Evolutionary conservation across 495 filamentous ascomycete genomes (phyloP).

Genomic region (Penicillium soppii): DNA sequence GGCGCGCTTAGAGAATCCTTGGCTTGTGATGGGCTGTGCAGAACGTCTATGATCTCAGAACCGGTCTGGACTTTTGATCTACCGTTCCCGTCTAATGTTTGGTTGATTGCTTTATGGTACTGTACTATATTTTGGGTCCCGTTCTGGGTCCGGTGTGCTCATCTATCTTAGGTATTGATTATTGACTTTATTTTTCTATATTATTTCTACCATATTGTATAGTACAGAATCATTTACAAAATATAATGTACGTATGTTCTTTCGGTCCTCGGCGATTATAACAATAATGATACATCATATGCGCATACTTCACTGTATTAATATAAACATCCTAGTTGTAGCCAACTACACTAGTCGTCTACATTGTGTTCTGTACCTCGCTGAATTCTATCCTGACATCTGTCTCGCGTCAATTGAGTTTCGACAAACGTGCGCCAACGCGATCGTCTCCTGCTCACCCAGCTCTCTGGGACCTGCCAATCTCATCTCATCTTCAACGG

Average conservation of each 20-base stretch:
- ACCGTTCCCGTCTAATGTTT: background rate
- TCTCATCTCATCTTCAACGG: constrained; percentile 13
- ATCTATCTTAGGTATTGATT: background rate
- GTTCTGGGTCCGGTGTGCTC: background rate
- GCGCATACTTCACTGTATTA: background rate
- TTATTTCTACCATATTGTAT: background rate
- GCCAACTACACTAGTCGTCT: too few species aligned
- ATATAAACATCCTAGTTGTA: too few species aligned
- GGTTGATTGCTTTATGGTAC: background rate
- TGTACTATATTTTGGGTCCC: background rate
- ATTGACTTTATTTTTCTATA: background rate
- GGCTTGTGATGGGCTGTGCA: constrained; percentile 11
- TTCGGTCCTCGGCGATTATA: constrained; percentile 5
- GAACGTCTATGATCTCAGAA: constrained; percentile 5
- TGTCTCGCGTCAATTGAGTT: constrained; percentile 41
- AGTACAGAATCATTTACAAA: too few species aligned
- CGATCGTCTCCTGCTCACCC: constrained; percentile 37
- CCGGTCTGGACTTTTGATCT: constrained; percentile 1
- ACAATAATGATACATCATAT: constrained; percentile 1
- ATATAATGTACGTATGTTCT: background rate
- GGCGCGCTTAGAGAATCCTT: constrained; percentile 4
- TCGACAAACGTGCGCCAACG: constrained; percentile 40
- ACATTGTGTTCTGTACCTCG: too few species aligned
- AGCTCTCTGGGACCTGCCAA: constrained; percentile 29
- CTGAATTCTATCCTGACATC: constrained; percentile 16